A percentile compares a stretch with the other conserved stretches of the same genome.
These are phyloP conservation scores for Colletotrichum falcatum DNA, from an alignment of 2,329 filamentous ascomycete genomes.

Conservation along the genomic window DNA sequence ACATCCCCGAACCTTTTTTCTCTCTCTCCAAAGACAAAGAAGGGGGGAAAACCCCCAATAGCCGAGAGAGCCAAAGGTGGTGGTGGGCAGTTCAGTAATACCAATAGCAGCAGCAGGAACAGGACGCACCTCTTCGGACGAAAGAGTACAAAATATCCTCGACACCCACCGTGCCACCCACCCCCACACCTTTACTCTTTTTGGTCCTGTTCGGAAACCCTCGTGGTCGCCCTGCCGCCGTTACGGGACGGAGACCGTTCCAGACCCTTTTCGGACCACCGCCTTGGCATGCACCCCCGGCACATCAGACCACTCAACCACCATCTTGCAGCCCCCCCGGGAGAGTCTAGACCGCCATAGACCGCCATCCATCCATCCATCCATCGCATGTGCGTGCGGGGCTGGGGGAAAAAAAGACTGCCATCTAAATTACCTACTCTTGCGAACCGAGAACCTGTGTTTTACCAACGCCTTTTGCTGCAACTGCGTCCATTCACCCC, in stretches of 20 bases:
- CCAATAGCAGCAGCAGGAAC: background rate
- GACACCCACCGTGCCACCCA: too few relatives aligned
- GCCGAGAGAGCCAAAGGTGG: too few relatives aligned
- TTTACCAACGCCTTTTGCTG: background rate
- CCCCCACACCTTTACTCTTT: too few relatives aligned
- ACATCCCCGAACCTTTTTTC: background rate
- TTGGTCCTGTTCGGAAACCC: background rate
- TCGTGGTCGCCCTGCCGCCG: constrained; percentile 16
- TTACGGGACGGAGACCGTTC: constrained; percentile 10
- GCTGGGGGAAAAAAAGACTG: background rate
- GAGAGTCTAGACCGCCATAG: constrained; percentile 38
- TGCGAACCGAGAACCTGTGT: background rate
- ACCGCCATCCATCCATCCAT: too few relatives aligned
- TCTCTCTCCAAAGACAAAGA: background rate
- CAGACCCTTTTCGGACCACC: constrained; percentile 33
- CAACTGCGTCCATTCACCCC: constrained; percentile 13
- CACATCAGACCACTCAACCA: constrained; percentile 25
- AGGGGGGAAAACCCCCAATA: background rate
- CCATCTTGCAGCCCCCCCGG: constrained; percentile 30
- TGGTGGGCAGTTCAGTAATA: background rate
- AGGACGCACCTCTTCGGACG: constrained; percentile 4
- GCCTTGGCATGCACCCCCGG: constrained; percentile 34
- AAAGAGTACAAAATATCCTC: background rate
- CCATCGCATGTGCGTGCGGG: constrained; percentile 35
- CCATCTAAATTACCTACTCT: background rate